phyloP scores from a whole-genome alignment of 257 asterid species.

The Scutellaria baicalensis region DNA sequence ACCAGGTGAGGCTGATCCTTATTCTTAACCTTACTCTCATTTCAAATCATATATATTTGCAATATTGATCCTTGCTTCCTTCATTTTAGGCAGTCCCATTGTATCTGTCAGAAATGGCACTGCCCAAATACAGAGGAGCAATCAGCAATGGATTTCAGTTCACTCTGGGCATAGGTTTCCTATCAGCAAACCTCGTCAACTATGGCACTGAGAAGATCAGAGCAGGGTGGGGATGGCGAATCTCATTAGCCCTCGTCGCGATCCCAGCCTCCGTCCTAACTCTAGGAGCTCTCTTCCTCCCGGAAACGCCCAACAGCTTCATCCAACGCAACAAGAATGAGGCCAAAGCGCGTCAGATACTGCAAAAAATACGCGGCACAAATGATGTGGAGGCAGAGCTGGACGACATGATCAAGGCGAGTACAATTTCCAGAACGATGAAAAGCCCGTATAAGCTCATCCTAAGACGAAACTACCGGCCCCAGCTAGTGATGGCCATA shows the following conservation, averaged over 20 bases:
- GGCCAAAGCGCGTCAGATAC: slow-evolving; percentile 24
- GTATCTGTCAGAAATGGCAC: slow-evolving; percentile 70
- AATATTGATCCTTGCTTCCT: background rate
- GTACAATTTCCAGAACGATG: slow-evolving; percentile 20
- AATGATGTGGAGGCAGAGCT: slow-evolving; percentile 38
- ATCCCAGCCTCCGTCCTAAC: slow-evolving; percentile 13
- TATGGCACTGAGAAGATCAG: slow-evolving; percentile 33
- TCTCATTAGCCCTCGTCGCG: slow-evolving; percentile 27
- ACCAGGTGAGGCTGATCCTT: too few relatives aligned
- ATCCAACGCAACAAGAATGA: slow-evolving; percentile 26
- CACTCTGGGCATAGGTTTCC: slow-evolving; percentile 33
- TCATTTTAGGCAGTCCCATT: slow-evolving; percentile 40
- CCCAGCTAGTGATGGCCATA: slow-evolving; percentile 53
- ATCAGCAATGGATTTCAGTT: slow-evolving; percentile 46
- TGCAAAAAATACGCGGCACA: slow-evolving; percentile 42
- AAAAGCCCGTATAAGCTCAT: slow-evolving; percentile 33
- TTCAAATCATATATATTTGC: too few relatives aligned
- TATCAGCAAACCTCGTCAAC: slow-evolving; percentile 40
- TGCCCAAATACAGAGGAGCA: slow-evolving; percentile 43
- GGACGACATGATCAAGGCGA: slow-evolving; percentile 44
- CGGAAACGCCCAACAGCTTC: slow-evolving; percentile 56
- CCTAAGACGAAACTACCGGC: slow-evolving; percentile 26
- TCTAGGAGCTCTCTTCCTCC: slow-evolving; percentile 27
- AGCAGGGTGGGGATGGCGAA: slow-evolving; percentile 70
- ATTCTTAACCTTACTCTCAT: too few relatives aligned